Base-by-base conservation (phyloP, 2,329 filamentous ascomycete species). In the Venturia carpophila region DNA sequence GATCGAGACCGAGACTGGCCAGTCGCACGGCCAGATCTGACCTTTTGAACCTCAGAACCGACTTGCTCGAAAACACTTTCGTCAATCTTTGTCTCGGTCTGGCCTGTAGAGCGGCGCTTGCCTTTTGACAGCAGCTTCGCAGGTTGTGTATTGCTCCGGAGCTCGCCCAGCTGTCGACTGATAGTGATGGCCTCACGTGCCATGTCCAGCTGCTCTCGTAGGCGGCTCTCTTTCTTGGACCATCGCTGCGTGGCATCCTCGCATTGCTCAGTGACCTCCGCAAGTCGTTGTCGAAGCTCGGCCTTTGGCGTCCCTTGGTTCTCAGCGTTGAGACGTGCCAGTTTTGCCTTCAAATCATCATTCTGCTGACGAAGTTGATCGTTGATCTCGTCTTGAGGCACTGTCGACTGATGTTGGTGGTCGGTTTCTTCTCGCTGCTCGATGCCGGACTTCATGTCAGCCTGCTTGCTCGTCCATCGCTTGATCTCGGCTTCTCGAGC, bases 401-500 rank as follows among this genome's bases (percentile, higher is more conserved):
- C 56, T 9, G 30, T 41, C 34, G 74, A 75, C 41, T 74, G 69
- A 65, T 76, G 74, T 37, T 73, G 71, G 30, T 74, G 73, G 43
- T 76, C 76, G 0, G 75, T 77, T 65, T 76, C 75, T 58, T 77
- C 75, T 5, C 74, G 72, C 55, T 71, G 69, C 39, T 74, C 72
- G 30, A 77, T 70, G 55, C 70, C 69, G 24, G 69, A 68, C 63
- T 73, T 72, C 27, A 77, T 60, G 11, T 73, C 68, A 17, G 72
- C 68, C 66, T 76, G 74, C 19, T 71, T 70, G 17, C 68, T 69
- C 42, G 69, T 65, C 73, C 74, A 75, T 13, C 71, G 72, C 64
- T 70, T 71, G 21, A 69, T 64, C 37, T 77, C 75, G 37, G 83
- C 79, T 65, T 88, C 82, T 15, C 94, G 80, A 66, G 91, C 89